Base-by-base conservation (phyloP, 1,284 basidiomycete genomes). In the Volvariella volvacea region DNA sequence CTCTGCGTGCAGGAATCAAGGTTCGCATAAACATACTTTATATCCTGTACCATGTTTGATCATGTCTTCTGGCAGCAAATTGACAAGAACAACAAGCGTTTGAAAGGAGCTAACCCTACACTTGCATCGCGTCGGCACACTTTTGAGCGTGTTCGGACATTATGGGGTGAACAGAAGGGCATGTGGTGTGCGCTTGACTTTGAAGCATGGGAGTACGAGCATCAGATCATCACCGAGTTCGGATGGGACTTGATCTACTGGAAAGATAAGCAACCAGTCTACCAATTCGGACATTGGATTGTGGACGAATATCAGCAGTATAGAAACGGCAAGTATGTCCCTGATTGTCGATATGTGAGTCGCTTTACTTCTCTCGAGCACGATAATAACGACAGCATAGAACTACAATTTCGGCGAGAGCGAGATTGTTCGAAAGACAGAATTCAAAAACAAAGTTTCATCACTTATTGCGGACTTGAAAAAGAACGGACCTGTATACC, bases 181-280 rank as follows among this genome's bases (percentile, higher is more conserved):
- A 73, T 75, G 7, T 90, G 85, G 83, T 73, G 75, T 53, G 78
- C 87, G 10, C 62, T 89, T 41, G 88, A 91, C 60, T 83, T 91
- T 52, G 88, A 91, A 60, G 74, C 73, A 9, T 90, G 85, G 84
- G 88, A 90, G 56, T 64, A 65, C 44, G 83, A 88, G 28, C 83
- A 88, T 53, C 74, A 60, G 0, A 49, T 81, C 17, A 66, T 88
- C 52, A 88, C 83, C 20, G 87, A 91, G 58, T 81, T 87, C 52
- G 87, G 87, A n/a, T 89, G 76, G 70, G 76, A 78, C 51, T 56
- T 67, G 12, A 51, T 79, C 16, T 67, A 63, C 9, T 88, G 80
- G 79, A 67, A 74, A 40, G 65, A 71, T 33, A 75, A 66, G 2
- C 42, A 66, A 39, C 66, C 67, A 50, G 54, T 77, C 15, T 59